Base-by-base conservation (phyloP, 2,329 filamentous ascomycete genomes). In the Pseudofabraea citricarpa region DNA sequence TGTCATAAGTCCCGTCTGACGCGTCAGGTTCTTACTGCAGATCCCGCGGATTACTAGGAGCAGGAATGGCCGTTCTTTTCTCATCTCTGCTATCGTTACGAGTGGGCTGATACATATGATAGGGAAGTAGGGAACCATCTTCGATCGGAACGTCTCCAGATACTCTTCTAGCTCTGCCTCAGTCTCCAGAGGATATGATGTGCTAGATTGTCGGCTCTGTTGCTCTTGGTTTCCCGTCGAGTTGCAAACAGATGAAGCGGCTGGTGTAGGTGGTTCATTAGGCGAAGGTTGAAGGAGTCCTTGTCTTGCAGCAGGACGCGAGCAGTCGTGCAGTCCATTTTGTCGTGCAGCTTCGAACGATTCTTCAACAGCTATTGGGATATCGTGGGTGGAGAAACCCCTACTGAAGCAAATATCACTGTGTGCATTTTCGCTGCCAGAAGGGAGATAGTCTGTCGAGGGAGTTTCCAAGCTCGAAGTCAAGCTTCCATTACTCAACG, bases 111-210 rank as follows among this genome's bases (percentile, higher is more conserved):
- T 33, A 22, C 36, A 39, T 16, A 43, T 40, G 31, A 46, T 18
- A 12, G 44, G 44, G 26, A 46, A 37, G 39, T 43, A 39, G 15
- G 44, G 40, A 4, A 43, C 40, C 40, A 46, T 43, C 21, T 33
- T 39, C 26, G 33, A 26, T 22, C 44, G 44, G 35, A 43, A 46
- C 19, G 24, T 39, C 8, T 43, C 40, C 6, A 46, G 26, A 22
- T 23, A 22, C 27, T 43, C 19, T 43, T 46, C 44, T 16, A 46
- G 19, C n/a, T 46, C 39, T 13, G 22, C 35, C 12, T 37, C 40
- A 15, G 10, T 42, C 31, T 36, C 40, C 4, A 19, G 20, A n/a
- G 26, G 31, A 12, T 42, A 26, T n/a, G n/a, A n/a, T n/a, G n/a
- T n/a, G 24, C 13, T 27, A 13, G 8, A 8, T 8, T 8, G 13